Conservation (phyloP, 129 eudicot genomes). For the Daucus carota region DNA sequence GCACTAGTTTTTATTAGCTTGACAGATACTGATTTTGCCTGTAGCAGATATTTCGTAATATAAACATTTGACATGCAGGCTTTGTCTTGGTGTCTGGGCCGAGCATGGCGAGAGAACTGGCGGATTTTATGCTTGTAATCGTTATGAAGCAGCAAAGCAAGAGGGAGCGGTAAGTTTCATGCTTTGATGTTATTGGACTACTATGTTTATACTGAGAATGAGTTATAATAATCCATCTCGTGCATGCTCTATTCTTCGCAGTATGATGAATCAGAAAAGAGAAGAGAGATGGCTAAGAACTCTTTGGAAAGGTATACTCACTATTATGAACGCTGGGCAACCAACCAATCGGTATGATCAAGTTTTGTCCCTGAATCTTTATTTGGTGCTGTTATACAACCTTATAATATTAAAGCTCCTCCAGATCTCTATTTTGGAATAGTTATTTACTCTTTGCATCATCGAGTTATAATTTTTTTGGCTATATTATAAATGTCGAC, state of each 20-base stretch:
- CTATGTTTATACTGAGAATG: background rate
- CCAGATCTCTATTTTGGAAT: background rate
- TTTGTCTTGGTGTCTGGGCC: conserved; percentile 93
- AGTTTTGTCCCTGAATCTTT: background rate
- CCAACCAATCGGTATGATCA: conserved; percentile 78
- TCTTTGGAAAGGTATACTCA: conserved; percentile 92
- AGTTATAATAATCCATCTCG: background rate
- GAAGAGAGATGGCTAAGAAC: conserved; percentile 96
- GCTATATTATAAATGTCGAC: background rate
- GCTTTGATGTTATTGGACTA: background rate
- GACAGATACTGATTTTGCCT: background rate
- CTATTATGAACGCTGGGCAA: conserved; percentile 95
- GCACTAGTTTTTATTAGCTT: background rate
- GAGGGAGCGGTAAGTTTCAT: conserved; percentile 67
- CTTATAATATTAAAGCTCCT: background rate
- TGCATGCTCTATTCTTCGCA: conserved; percentile 15
- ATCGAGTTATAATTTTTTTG: background rate
- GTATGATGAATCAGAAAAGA: conserved; percentile 82
- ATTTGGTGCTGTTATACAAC: background rate
- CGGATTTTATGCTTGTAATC: conserved; percentile 94
- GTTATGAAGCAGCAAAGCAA: conserved; percentile 80
- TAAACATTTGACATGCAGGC: conserved; percentile 37
- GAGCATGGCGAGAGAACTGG: conserved; percentile 99
- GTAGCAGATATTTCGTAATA: background rate
- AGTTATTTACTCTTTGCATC: background rate